phyloP scores from a whole-genome alignment of 1,139 yeast species.

The Zygoascus sp. region DNA sequence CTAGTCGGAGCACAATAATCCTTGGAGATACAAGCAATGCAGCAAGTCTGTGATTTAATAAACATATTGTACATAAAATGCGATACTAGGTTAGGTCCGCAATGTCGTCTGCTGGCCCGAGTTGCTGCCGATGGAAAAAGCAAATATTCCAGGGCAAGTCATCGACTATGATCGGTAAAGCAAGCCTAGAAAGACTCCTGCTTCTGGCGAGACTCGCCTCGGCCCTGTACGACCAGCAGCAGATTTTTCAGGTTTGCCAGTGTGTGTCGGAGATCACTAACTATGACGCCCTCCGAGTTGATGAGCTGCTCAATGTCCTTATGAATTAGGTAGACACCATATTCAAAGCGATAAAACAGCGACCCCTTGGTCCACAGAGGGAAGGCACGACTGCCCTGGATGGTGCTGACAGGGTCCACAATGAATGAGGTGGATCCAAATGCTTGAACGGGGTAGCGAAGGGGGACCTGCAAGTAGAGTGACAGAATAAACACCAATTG shows the following conservation, averaged over 20 bases:
- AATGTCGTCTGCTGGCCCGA: no score
- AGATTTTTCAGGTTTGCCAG: constrained; percentile 40
- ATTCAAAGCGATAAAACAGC: constrained; percentile 48
- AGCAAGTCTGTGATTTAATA: no score
- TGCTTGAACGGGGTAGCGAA: constrained; percentile 49
- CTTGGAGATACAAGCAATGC: no score
- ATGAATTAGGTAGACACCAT: constrained; percentile 46
- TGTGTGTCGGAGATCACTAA: constrained; percentile 38
- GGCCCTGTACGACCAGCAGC: constrained; percentile 30
- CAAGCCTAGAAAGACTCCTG: not conserved
- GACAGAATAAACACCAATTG: constrained; percentile 44
- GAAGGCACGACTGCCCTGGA: constrained; percentile 41
- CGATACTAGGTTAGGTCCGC: no score
- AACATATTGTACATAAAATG: no score
- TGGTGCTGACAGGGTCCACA: constrained; percentile 46
- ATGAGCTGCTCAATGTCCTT: constrained; percentile 50
- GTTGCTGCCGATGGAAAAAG: no score
- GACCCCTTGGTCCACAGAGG: constrained; percentile 50
- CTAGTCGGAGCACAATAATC: no score
- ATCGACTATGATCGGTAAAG: no score
- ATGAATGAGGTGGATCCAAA: constrained; percentile 50
- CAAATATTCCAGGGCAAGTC: no score
- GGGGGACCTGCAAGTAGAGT: constrained; percentile 42
- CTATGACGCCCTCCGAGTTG: constrained; percentile 34
- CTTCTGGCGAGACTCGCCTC: not conserved